Percentiles rank a stretch among this genome's conserved stretches.
phyloP scores from a whole-genome alignment of 768 basidiomycete genomes.

The Mycena rebaudengoi region DNA sequence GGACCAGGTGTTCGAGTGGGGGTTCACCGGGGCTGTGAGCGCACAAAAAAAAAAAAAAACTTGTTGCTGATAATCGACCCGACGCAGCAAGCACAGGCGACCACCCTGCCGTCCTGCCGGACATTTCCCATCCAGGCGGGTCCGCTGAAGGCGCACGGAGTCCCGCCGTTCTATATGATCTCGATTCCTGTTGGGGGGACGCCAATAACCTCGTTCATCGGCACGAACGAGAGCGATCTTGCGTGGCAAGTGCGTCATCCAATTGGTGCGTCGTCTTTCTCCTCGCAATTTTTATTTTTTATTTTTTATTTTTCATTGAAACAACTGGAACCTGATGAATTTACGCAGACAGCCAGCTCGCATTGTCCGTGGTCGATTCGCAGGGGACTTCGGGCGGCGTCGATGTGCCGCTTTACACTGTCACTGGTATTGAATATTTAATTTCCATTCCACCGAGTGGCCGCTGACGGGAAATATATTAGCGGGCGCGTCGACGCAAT shows the following conservation, averaged over 20 bases:
- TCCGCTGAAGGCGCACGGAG: neutral
- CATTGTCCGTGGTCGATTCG: conserved; percentile 55
- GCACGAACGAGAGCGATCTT: conserved; percentile 42
- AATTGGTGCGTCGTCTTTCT: conserved; percentile 42
- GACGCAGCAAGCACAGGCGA: neutral
- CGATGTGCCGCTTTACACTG: conserved; percentile 41
- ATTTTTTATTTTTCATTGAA: neutral
- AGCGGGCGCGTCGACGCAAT: conserved; percentile 27
- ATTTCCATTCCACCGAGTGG: neutral
- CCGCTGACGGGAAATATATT: neutral
- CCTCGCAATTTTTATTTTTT: neutral
- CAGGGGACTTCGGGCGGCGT: conserved; percentile 52
- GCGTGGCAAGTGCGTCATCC: conserved; percentile 52
- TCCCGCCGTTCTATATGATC: conserved; percentile 52
- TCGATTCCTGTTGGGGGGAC: conserved; percentile 48
- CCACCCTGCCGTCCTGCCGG: neutral
- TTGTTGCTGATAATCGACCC: neutral
- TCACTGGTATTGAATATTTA: conserved; percentile 42
- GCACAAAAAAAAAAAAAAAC: no score
- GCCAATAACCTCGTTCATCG: conserved; percentile 44
- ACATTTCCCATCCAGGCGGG: neutral
- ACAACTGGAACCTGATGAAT: no score
- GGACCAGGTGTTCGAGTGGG: conserved; percentile 12
- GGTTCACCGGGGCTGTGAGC: neutral
- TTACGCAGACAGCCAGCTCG: conserved; percentile 47